Evolutionary conservation across 2,329 filamentous ascomycete genomes (phyloP).

Genomic region (Xylariomycetidae sp.): DNA sequence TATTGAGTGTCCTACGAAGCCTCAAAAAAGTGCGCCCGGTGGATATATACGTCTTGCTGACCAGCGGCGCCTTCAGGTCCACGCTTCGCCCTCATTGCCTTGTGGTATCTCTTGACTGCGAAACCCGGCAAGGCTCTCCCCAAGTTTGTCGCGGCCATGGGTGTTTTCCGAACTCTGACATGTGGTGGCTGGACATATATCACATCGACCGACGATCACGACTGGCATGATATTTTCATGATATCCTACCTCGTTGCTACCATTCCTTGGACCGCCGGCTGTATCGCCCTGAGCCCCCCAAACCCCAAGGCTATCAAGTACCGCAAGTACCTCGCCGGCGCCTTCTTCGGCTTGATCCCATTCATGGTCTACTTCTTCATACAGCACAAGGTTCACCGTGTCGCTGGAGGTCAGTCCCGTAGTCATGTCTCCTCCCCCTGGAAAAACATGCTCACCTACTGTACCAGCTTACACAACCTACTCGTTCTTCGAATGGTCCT

Average conservation of each 20-base stretch:
- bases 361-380: conserved; percentile 96
- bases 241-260: conserved; percentile 95
- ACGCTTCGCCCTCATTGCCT: conserved; percentile 80
- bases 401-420: conserved; percentile 73
- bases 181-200: conserved; percentile 99
- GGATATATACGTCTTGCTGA: too few species aligned
- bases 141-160: conserved; percentile 74
- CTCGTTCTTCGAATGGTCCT: conserved; percentile 94
- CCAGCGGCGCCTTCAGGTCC: too few species aligned
- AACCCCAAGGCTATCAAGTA: conserved; percentile 82
- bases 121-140: conserved; percentile 71
- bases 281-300: conserved; percentile 79
- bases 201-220: conserved; percentile 95
- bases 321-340: conserved; percentile 74
- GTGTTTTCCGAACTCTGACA: conserved; percentile 82
- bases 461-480: conserved; percentile 87
- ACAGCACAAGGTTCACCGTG: conserved; percentile 93
- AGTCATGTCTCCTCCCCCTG: not conserved
- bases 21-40: too few species aligned
- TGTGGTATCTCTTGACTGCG: conserved; percentile 88
- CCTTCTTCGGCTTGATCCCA: conserved; percentile 87
- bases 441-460: not conserved
- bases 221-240: conserved; percentile 99
- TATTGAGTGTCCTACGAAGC: too few species aligned
- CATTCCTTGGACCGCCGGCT: conserved; percentile 90